A percentile compares a stretch with the other conserved stretches of the same genome.
phyloP scores from a whole-genome alignment of 2,329 filamentous ascomycete species.

The Onygenales sp. region DNA sequence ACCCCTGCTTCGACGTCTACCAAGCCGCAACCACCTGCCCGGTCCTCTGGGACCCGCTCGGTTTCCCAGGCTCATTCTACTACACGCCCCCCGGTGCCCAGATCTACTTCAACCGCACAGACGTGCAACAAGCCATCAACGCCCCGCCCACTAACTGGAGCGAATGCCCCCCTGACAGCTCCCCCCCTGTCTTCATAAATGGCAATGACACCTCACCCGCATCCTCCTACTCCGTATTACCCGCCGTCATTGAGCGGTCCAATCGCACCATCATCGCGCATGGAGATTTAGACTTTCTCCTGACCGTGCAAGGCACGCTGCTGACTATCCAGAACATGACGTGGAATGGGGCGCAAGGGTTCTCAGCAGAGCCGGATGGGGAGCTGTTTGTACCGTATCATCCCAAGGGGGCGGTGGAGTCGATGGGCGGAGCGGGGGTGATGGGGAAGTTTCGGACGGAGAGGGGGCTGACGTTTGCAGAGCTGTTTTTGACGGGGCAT shows the following conservation, averaged over 20 bases:
- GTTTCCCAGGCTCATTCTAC: constrained; percentile 54
- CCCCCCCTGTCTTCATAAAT: constrained; percentile 33
- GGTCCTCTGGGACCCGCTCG: constrained; percentile 57
- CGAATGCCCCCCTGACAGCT: constrained; percentile 40
- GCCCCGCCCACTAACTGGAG: constrained; percentile 49
- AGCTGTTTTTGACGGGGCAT: constrained; percentile 56
- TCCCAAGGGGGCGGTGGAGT: constrained; percentile 32
- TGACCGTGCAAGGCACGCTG: constrained; percentile 60
- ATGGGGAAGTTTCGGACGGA: constrained; percentile 64
- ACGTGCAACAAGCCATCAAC: constrained; percentile 61
- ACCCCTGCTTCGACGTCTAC: constrained; percentile 76
- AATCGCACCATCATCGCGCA: constrained; percentile 66
- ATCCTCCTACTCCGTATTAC: constrained; percentile 50
- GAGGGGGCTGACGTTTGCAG: constrained; percentile 63
- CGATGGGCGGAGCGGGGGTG: constrained; percentile 53
- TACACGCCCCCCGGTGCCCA: constrained; percentile 55
- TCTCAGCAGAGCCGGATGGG: constrained; percentile 50
- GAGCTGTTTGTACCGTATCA: constrained; percentile 64
- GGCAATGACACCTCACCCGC: constrained; percentile 37
- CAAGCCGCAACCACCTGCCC: constrained; percentile 65
- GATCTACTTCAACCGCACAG: constrained; percentile 62
- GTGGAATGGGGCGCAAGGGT: constrained; percentile 62
- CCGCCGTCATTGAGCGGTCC: constrained; percentile 62
- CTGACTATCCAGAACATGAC: constrained; percentile 74
- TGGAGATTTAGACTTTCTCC: constrained; percentile 59